phyloP scores from a whole-genome alignment of 108 stramenopile species.

The Schizochytrium sp. region DNA sequence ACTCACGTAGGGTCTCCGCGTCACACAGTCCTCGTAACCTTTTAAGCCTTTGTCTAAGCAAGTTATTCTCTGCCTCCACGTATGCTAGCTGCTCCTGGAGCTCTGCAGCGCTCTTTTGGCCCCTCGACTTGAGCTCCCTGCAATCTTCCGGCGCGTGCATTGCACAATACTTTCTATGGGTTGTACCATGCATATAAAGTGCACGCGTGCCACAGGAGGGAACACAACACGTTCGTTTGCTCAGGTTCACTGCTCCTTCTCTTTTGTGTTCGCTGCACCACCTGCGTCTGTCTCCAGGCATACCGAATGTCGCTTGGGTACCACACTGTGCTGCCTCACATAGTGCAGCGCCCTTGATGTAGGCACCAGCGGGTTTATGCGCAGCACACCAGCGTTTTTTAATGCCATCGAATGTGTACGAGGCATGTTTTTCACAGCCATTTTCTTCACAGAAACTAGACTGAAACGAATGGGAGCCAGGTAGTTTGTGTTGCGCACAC shows the following conservation, averaged over 20 bases:
- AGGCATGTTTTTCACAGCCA: background rate
- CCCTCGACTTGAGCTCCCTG: background rate
- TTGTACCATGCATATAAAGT: background rate
- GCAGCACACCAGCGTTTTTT: conserved; percentile 42
- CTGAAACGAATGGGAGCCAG: conserved; percentile 19
- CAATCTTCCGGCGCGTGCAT: conserved; percentile 40
- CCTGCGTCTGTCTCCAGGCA: background rate
- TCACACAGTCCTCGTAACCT: background rate
- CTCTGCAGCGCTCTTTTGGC: conserved; percentile 16
- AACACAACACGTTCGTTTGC: conserved; percentile 17
- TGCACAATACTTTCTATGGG: background rate
- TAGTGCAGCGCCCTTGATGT: conserved; percentile 4
- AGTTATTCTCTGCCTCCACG: conserved; percentile 1
- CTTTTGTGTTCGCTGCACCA: conserved; percentile 47
- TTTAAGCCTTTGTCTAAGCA: background rate
- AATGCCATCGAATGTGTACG: conserved; percentile 25
- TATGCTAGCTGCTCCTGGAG: conserved; percentile 41
- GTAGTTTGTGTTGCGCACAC: conserved; percentile 22
- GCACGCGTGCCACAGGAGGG: background rate
- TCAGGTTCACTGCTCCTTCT: conserved; percentile 29
- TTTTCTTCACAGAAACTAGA: conserved; percentile 16
- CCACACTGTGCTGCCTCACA: background rate
- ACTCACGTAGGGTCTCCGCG: background rate
- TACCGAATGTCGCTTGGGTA: conserved; percentile 40
- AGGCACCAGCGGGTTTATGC: conserved; percentile 47